phyloP scores from a whole-genome alignment of 2,329 filamentous ascomycete species.

The Dryadomyces sulphureus region DNA sequence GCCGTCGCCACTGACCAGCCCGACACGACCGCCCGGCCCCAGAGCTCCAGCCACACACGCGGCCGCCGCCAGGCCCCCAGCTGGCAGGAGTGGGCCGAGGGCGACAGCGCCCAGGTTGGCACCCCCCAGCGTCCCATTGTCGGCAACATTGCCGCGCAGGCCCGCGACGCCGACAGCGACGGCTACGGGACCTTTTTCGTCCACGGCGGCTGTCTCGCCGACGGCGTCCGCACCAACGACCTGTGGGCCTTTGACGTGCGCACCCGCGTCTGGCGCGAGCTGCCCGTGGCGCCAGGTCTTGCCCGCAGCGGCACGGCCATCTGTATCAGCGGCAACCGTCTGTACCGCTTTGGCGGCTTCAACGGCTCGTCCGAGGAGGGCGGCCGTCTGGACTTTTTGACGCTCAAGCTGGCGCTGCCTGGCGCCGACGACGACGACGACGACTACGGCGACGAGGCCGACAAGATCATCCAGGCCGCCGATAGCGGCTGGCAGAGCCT shows the following conservation, averaged over 20 bases:
- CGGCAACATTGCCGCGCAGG: slow-evolving; percentile 39
- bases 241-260: slow-evolving; percentile 65
- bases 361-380: slow-evolving; percentile 57
- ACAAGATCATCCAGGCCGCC: slow-evolving; percentile 27
- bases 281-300: slow-evolving; percentile 52
- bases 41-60: slow-evolving; percentile 13
- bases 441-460: slow-evolving; percentile 23
- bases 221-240: slow-evolving; percentile 48
- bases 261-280: slow-evolving; percentile 49
- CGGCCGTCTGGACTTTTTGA: slow-evolving; percentile 53
- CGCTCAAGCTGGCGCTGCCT: slow-evolving; percentile 40
- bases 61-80: slow-evolving; percentile 22
- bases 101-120: slow-evolving; percentile 36
- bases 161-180: slow-evolving; percentile 44
- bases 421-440: slow-evolving; percentile 28
- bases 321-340: slow-evolving; percentile 42
- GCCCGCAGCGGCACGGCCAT: slow-evolving; percentile 54
- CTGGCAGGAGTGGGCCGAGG: slow-evolving; percentile 42
- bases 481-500: slow-evolving; percentile 34
- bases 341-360: slow-evolving; percentile 72
- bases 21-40: background rate
- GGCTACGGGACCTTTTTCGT: slow-evolving; percentile 58
- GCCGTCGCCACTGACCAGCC: slow-evolving; percentile 30
- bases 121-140: slow-evolving; percentile 45
- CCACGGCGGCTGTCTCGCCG: slow-evolving; percentile 59